A percentile compares a stretch with the other conserved stretches of the same genome.
Conservation (phyloP, 176 grass and related monocot species). For the Oropetium thomaeum region DNA sequence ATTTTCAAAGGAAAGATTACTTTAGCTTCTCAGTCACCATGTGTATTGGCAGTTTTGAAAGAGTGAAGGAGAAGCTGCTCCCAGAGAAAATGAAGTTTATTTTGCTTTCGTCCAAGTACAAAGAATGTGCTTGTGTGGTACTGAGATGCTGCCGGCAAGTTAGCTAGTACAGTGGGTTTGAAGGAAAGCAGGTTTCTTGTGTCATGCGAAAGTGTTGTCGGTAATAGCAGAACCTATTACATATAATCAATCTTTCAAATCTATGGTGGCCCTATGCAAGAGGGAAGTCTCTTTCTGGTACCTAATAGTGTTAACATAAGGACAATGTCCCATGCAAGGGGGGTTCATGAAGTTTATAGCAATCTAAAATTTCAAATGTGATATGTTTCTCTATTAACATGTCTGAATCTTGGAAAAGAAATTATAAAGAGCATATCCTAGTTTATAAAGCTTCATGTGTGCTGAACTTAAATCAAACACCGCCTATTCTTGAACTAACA, state of each 20-base stretch:
- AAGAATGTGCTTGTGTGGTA: constrained; percentile 32
- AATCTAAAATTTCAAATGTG: neutral
- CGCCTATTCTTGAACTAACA: constrained; percentile 11
- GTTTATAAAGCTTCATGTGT: neutral
- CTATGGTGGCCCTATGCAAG: constrained; percentile 23
- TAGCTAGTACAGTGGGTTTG: constrained; percentile 35
- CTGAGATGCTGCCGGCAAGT: constrained; percentile 42
- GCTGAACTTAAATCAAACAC: neutral
- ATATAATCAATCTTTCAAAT: constrained; percentile 14
- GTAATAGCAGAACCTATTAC: constrained; percentile 20
- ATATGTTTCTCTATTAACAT: neutral
- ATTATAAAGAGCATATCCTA: neutral
- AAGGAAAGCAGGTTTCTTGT: constrained; percentile 48
- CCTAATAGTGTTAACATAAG: no score
- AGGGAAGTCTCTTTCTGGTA: constrained; percentile 26
- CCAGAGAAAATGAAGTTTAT: constrained; percentile 43
- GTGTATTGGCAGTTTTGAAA: constrained; percentile 20
- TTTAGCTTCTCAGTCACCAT: constrained; percentile 1
- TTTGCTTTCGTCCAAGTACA: constrained; percentile 44
- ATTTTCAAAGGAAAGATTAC: constrained; percentile 5
- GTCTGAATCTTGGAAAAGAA: neutral
- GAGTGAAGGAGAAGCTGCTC: constrained; percentile 36
- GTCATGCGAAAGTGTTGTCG: constrained; percentile 20
- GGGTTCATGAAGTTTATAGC: constrained; percentile 10
- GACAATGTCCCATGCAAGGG: no score